phyloP scores from a whole-genome alignment of 1,284 basidiomycete species.

The Coriolopsis trogii region DNA sequence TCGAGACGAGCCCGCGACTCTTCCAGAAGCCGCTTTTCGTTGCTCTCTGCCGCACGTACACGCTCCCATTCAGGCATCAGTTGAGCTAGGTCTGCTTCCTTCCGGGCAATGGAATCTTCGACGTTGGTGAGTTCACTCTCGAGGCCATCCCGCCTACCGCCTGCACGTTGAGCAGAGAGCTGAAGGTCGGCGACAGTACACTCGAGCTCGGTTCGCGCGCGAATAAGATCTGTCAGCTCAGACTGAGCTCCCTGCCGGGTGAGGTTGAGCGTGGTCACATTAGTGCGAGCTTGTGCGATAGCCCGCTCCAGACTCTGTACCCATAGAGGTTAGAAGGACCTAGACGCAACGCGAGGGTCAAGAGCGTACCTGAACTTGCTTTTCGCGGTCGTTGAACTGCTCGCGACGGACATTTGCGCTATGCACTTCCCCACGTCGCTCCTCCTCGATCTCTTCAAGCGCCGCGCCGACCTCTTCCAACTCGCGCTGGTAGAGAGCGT shows the following conservation, averaged over 20 bases:
- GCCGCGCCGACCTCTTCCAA: conserved; percentile 86
- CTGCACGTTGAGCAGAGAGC: conserved; percentile 59
- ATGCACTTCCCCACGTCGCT: conserved; percentile 83
- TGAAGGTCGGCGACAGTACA: conserved; percentile 84
- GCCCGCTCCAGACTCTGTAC: conserved; percentile 72
- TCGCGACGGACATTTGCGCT: conserved; percentile 80
- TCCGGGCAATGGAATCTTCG: conserved; percentile 61
- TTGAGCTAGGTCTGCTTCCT: conserved; percentile 63
- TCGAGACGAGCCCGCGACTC: conserved; percentile 70
- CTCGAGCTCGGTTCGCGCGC: conserved; percentile 79
- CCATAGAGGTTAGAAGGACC: background rate
- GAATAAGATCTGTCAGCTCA: conserved; percentile 81
- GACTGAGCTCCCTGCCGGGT: conserved; percentile 74
- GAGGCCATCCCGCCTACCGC: conserved; percentile 66
- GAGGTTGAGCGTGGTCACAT: conserved; percentile 68
- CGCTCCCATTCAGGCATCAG: conserved; percentile 72
- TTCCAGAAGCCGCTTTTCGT: conserved; percentile 76
- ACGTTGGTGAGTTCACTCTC: conserved; percentile 68
- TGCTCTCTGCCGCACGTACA: conserved; percentile 56
- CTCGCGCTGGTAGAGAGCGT: conserved; percentile 91
- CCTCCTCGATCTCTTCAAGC: conserved; percentile 83
- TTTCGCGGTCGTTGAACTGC: conserved; percentile 84
- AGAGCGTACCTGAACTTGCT: conserved; percentile 71
- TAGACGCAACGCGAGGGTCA: background rate
- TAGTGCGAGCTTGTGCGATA: conserved; percentile 73